Percentiles rank a stretch among this genome's conserved stretches.
phyloP scores from a whole-genome alignment of 148 eudicot species.

The Spergularia bocconei region DNA sequence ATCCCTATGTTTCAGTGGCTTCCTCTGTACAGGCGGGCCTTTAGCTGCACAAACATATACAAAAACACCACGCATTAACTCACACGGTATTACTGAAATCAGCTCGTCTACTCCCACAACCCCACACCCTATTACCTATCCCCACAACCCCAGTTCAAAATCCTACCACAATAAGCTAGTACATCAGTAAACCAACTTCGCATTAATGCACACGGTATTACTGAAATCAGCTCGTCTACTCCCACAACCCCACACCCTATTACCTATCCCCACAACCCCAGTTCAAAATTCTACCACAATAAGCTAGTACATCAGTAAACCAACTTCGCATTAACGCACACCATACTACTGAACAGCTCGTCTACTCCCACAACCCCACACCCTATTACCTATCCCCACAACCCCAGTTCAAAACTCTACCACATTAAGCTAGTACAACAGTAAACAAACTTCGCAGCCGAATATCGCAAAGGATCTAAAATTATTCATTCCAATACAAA shows the following conservation, averaged over 20 bases:
- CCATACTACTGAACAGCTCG: too few species aligned
- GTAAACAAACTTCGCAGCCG: not conserved
- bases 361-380: not conserved
- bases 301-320: not conserved
- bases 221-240: too few species aligned
- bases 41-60: conserved; percentile 50
- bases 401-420: not conserved
- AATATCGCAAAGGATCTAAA: not conserved
- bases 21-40: conserved; percentile 90
- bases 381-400: not conserved
- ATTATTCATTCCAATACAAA: too few species aligned
- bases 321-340: too few species aligned
- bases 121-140: not conserved
- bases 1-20: conserved; percentile 96
- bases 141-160: not conserved
- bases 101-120: not conserved
- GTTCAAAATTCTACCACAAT: not conserved
- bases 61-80: not conserved
- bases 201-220: too few species aligned
- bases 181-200: not conserved
- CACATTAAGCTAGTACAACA: not conserved
- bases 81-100: too few species aligned
- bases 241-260: not conserved
- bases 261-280: not conserved
- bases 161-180: not conserved